A percentile compares a stretch with the other conserved stretches of the same genome.
Evolutionary conservation across 2,329 filamentous ascomycete genomes (phyloP).

Genomic region (Botrytis paeoniae): DNA sequence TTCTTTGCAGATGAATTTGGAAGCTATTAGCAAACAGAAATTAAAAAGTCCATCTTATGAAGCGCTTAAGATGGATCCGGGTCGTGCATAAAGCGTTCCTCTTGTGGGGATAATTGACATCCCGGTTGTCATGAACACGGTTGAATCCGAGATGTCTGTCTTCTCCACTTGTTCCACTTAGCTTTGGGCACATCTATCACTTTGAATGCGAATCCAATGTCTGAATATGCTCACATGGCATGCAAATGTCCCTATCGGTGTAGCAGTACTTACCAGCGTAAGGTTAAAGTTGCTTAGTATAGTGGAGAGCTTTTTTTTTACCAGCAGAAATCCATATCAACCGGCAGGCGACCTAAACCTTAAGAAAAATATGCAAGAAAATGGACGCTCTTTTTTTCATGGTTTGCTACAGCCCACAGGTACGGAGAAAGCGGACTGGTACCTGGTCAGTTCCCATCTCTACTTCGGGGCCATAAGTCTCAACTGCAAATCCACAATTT

Average conservation of each 20-base stretch:
- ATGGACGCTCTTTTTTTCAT: neutral
- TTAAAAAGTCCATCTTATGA: neutral
- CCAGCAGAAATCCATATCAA: neutral
- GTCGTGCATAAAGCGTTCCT: neutral
- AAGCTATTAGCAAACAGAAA: conserved; percentile 6
- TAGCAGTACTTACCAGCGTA: conserved; percentile 6
- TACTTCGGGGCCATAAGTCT: neutral
- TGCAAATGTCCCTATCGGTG: conserved; percentile 2
- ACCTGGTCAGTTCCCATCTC: neutral
- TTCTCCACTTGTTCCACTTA: neutral
- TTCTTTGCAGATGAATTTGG: conserved; percentile 8
- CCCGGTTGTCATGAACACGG: neutral
- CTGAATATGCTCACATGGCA: conserved; percentile 11
- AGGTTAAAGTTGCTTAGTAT: neutral
- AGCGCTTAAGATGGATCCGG: neutral
- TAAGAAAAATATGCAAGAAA: neutral
- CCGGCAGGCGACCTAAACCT: neutral
- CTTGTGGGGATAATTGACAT: conserved; percentile 3
- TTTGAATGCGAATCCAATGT: neutral
- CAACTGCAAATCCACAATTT: neutral
- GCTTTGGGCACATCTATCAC: conserved; percentile 7
- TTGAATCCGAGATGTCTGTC: neutral
- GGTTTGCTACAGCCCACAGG: neutral
- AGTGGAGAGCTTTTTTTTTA: neutral
- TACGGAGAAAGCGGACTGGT: neutral